These are phyloP conservation scores for Naganishia sp. DNA, from an alignment of 1,284 basidiomycete species.

Conservation along the genomic window DNA sequence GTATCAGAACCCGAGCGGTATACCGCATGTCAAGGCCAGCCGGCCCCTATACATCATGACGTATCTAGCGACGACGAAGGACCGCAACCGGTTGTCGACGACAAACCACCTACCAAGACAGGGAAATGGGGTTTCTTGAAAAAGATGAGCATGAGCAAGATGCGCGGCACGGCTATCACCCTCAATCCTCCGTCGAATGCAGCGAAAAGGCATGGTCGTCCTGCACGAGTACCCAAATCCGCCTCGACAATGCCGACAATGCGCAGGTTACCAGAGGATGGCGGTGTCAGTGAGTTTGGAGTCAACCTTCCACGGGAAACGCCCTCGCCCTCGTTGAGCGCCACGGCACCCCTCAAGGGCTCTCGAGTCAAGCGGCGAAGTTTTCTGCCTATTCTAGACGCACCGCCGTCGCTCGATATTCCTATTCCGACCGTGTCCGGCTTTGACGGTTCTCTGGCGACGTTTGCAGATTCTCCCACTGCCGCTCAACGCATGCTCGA, in stretches of 20 bases:
- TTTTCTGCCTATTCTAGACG: constrained; percentile 75
- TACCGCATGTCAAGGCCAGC: constrained; percentile 40
- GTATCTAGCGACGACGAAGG: constrained; percentile 36
- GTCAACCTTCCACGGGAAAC: constrained; percentile 43
- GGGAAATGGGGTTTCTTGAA: constrained; percentile 89
- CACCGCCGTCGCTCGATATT: constrained; percentile 54
- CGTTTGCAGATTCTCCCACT: constrained; percentile 10
- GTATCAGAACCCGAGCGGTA: constrained; percentile 6
- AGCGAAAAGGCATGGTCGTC: constrained; percentile 5
- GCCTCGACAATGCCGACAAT: constrained; percentile 18
- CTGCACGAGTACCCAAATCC: constrained; percentile 37
- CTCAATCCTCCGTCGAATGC: constrained; percentile 1
- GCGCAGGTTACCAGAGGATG: constrained; percentile 1
- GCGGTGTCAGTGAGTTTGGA: constrained; percentile 37
- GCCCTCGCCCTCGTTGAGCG: constrained; percentile 36
- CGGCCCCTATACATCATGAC: constrained; percentile 2
- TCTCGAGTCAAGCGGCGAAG: constrained; percentile 65
- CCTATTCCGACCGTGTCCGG: constrained; percentile 63
- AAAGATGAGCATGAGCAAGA: constrained; percentile 93
- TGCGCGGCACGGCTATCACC: constrained; percentile 35
- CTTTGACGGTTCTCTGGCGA: constrained; percentile 48
- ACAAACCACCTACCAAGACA: constrained; percentile 53
- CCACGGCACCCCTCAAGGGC: constrained; percentile 44
- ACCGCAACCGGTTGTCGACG: not conserved
- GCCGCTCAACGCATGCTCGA: not conserved